Conservation (phyloP, 306 rosid genomes). For the Cucumis sativus region DNA sequence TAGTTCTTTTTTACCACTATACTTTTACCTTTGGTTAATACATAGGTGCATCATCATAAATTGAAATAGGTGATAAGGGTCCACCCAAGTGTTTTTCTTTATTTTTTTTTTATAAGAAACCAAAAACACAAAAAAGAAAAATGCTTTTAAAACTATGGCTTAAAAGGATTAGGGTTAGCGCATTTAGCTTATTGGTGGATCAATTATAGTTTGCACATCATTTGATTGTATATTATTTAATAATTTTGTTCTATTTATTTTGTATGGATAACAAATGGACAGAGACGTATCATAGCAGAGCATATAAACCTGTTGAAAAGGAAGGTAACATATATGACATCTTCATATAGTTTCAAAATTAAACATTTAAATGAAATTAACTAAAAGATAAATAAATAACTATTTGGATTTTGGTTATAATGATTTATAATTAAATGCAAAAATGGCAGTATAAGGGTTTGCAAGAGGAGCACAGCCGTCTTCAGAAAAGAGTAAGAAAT, state of each 20-base stretch:
- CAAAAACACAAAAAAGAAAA: neutral
- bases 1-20: too few relatives aligned
- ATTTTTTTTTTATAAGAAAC: too few relatives aligned
- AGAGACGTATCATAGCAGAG: conserved; percentile 28
- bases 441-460: conserved; percentile 14
- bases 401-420: neutral
- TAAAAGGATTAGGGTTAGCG: neutral
- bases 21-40: too few relatives aligned
- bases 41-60: too few relatives aligned
- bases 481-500: conserved; percentile 30
- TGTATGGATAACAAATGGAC: neutral
- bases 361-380: neutral
- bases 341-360: neutral
- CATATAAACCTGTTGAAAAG: conserved; percentile 19
- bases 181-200: neutral
- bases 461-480: conserved; percentile 26
- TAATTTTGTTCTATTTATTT: neutral
- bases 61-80: too few relatives aligned
- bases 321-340: conserved; percentile 11
- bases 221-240: neutral
- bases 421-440: neutral
- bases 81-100: too few relatives aligned
- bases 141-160: neutral
- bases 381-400: neutral
- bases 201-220: neutral